These are phyloP conservation scores for Rhizopus delemar DNA, from an alignment of 371 early-diverging fungal genomes.

Conservation along the genomic window DNA sequence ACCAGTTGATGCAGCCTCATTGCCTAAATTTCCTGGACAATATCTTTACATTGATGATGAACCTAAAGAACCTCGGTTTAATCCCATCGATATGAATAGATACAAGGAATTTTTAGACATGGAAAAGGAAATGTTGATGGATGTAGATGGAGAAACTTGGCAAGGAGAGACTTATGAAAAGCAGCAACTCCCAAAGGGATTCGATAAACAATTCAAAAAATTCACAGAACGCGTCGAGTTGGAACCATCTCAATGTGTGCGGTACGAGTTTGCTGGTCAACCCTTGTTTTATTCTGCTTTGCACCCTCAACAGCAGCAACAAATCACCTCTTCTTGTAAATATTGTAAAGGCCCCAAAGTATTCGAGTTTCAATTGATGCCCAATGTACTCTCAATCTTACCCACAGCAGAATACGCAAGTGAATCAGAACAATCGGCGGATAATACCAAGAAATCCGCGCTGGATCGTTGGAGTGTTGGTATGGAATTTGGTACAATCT, in stretches of 20 bases:
- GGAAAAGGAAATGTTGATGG: constrained; percentile 37
- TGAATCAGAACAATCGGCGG: constrained; percentile 24
- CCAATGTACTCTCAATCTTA: constrained; percentile 73
- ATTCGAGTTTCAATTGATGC: constrained; percentile 94
- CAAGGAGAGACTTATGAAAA: constrained; percentile 84
- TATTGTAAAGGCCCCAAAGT: constrained; percentile 75
- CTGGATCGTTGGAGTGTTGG: constrained; percentile 70
- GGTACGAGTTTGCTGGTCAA: constrained; percentile 74
- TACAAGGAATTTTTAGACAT: constrained; percentile 58
- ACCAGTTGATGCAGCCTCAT: constrained; percentile 15
- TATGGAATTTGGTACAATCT: constrained; percentile 91
- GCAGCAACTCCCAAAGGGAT: constrained; percentile 65
- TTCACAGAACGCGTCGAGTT: constrained; percentile 73
- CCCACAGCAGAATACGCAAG: constrained; percentile 46
- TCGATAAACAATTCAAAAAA: constrained; percentile 77
- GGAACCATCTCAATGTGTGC: constrained; percentile 83
- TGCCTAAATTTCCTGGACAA: constrained; percentile 58
- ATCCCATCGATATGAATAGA: constrained; percentile 42
- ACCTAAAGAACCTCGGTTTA: constrained; percentile 29
- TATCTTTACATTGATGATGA: constrained; percentile 70
- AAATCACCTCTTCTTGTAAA: constrained; percentile 58
- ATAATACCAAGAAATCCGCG: constrained; percentile 27
- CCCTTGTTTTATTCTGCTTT: constrained; percentile 65
- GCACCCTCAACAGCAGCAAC: constrained; percentile 33
- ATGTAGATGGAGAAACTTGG: constrained; percentile 60